Base-by-base conservation (phyloP, 1,139 yeast genomes). In the Protomyces arabidopsidicola region DNA sequence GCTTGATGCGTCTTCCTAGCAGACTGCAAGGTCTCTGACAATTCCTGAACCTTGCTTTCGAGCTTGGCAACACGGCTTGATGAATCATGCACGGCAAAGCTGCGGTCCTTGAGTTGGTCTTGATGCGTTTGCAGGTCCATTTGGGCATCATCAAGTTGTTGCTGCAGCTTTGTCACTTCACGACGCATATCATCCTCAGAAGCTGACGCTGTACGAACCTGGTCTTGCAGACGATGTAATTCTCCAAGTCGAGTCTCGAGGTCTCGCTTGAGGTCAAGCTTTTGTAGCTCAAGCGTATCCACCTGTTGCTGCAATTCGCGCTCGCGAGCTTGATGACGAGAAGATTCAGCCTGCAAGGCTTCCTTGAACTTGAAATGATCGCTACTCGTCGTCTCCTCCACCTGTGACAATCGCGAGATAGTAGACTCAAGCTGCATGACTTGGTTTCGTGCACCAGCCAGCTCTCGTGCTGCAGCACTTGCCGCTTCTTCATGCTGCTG, bases 281-380 rank as follows among this genome's bases (percentile, higher is more conserved):
- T 39, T n/a, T 42, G 34, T 3, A 39, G 10, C 14, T 34, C 55
- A 9, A 53, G 53, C 24, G 39, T 54, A 20, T 42, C 51, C n/a
- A 58, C 27, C 12, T 53, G 62, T 5, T 31, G 36, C 35, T 45
- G 53, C 35, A 58, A 50, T 9, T 42, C 34, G 10, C 39, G 34
- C 45, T 63, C 63, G 12, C 52, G 53, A 31, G 8, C 24, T 27
- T 36, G 50, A 18, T 63, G 63, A 8, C 63, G 39, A 20, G n/a
- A 39, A 18, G 52, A 27, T 45, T 63, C 59, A 20, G 39, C 20
- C 12, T 57, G 51, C 18, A 63, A 39, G 4, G 51, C 55, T 10
- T 63, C 65, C 45, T 53, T 52, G 59, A 63, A 52, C 10, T 22
- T 48, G 24, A 22, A 22, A 8, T 45, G 55, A 18, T 58, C 56